Evolutionary conservation across 2,329 filamentous ascomycete genomes (phyloP).

Genomic region (Bipolaris victoriae): DNA sequence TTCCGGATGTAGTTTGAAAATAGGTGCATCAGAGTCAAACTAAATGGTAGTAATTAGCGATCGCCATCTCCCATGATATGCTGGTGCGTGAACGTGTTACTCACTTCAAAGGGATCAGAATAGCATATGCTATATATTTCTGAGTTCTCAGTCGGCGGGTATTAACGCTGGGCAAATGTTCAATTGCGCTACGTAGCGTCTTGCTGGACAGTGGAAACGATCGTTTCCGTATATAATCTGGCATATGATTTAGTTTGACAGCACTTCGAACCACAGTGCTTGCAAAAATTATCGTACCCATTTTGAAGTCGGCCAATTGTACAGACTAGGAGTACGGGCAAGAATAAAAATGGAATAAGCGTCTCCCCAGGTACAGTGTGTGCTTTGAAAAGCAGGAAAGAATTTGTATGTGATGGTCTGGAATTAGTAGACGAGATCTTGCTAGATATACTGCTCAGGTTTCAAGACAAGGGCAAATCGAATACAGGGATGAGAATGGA

Average conservation of each 20-base stretch:
- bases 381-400: not conserved
- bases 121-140: not conserved
- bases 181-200: constrained; percentile 5
- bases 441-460: too few relatives aligned
- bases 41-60: not conserved
- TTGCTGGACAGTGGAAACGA: not conserved
- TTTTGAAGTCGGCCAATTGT: not conserved
- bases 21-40: constrained; percentile 3
- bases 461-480: too few relatives aligned
- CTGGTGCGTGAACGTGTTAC: not conserved
- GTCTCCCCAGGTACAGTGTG: not conserved
- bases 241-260: not conserved
- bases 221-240: not conserved
- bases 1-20: not conserved
- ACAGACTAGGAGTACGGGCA: not conserved
- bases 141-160: constrained; percentile 2
- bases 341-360: not conserved
- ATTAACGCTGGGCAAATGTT: constrained; percentile 2
- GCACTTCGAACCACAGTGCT: not conserved
- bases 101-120: constrained; percentile 9
- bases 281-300: not conserved
- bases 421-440: too few relatives aligned
- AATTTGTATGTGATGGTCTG: not conserved
- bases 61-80: not conserved
- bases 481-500: too few relatives aligned